Base-by-base conservation (phyloP, 2,329 filamentous ascomycete genomes). In the Mariannaea sp. region DNA sequence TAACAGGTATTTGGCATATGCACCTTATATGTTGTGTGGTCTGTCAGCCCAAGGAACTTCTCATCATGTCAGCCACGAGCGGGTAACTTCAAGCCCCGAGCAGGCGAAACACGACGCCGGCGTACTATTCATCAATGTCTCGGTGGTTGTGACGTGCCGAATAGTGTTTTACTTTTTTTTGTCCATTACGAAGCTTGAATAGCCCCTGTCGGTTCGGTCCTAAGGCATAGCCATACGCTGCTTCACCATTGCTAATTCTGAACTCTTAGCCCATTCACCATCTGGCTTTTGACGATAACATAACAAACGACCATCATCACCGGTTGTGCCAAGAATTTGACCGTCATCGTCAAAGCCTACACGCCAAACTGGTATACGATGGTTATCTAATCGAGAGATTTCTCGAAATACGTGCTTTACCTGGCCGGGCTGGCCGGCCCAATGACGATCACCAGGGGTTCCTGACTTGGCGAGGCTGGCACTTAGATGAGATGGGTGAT, bases 311-410 rank as follows among this genome's bases (percentile, higher is more conserved):
- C 88, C 89, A 68, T 92, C 88, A 59, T 93, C 89, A 3, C 89
- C 89, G 1, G 88, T 89, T 33, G 86, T 88, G 1, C 89, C 85
- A 7, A 93, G 75, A 10, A 92, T 80, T 69, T 90, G 87, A 4
- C 88, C 88, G 74, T 84, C 78, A 48, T 81, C 80, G 62, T 86
- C 83, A 62, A 92, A 93, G 1, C 82, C 82, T 2, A 92, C 84
- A 17, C 87, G 78, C 89, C 89, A 93, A 2, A 91, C 87, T 1
- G 87, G 87, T 14, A 84, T 86, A 43, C 84, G 81, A 66, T 89
- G 84, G 46, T 80, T 82, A 43, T 86, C 83, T 7, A 92, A 79
- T 64, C 81, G 83, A 7, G 86, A 87, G 1, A 89, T 79, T 61
- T 90, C 82, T 58, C 79, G 81, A 16, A 78, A 77, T 1, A 77